phyloP scores from a whole-genome alignment of 2,329 filamentous ascomycete species.

The Aspergillus sp. region DNA sequence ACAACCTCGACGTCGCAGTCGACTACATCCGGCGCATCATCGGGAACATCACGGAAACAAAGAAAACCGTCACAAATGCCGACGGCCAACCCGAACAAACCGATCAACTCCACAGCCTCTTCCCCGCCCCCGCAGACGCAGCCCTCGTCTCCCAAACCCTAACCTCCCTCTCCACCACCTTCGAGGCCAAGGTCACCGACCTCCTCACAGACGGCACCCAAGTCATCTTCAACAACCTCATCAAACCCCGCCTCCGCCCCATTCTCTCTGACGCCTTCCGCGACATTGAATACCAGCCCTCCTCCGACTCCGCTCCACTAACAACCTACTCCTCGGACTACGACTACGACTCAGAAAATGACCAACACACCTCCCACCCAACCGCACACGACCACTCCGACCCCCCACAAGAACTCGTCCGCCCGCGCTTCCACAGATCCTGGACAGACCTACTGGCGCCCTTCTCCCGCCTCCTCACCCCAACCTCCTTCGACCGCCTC shows the following conservation, averaged over 20 bases:
- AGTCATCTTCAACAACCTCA: conserved; percentile 84
- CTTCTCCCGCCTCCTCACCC: conserved; percentile 80
- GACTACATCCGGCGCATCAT: conserved; percentile 92
- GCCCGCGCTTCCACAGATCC: conserved; percentile 77
- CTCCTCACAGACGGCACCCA: conserved; percentile 82
- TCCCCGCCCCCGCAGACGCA: conserved; percentile 80
- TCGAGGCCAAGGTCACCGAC: conserved; percentile 77
- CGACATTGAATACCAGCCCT: conserved; percentile 82
- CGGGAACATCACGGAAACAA: conserved; percentile 61
- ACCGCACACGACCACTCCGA: conserved; percentile 51
- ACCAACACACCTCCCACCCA: conserved; percentile 49
- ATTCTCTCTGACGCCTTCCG: conserved; percentile 88
- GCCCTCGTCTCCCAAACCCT: conserved; percentile 70
- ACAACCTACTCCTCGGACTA: conserved; percentile 44
- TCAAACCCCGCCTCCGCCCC: conserved; percentile 82
- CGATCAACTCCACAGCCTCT: conserved; percentile 63
- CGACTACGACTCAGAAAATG: conserved; percentile 50
- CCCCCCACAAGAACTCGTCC: conserved; percentile 64
- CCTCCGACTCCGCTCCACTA: conserved; percentile 52
- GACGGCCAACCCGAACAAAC: conserved; percentile 30
- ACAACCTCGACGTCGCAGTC: conserved; percentile 90
- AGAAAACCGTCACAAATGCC: conserved; percentile 25
- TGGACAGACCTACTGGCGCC: conserved; percentile 89
- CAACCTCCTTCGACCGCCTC: conserved; percentile 74
- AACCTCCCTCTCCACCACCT: conserved; percentile 69